Evolutionary conservation across 176 grass and related monocot genomes (phyloP), one percentile per base, ranked within the genome.

Genomic region (Bolboschoenus planiculmis): DNA sequence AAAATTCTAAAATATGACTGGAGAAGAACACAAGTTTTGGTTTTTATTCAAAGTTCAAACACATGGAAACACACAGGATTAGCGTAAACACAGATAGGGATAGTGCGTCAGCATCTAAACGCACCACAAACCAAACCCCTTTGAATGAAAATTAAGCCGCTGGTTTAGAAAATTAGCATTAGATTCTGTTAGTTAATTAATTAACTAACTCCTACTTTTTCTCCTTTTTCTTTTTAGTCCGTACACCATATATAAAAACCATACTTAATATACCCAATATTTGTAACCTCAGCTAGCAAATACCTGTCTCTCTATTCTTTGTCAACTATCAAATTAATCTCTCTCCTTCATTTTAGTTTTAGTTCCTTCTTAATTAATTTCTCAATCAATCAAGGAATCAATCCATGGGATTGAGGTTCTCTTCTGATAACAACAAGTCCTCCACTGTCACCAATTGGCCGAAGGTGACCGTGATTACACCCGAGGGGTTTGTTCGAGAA

Each of bases 401-500:
- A 20, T 44, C 36, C 37, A 44, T 92, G 87, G 90, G 90, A 35
- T 70, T 55, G 31, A 90, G 55, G 82, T 21, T 92, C 72, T 92
- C 90, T 48, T 83, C 37, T 86, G 70, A 18, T 53, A 16, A 53
- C 29, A 29, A 34, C 26, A 48, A 20, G 16, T 15, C 7, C n/a
- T 24, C 40, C 9, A 84, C 63, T 2, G 24, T 1, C 21, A 40
- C 76, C 20, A 16, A 44, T 14, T 34, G 11, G 83, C 53, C 79
- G 83, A 59, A 81, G 4, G 79, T 78, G 40, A 87, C 62, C 21
- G 53, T 94, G 51, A 78, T 94, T 56, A 29, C 80, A n/a, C 56
- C 24, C 18, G 87, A 91, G 58, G 89, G 92, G 34, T 87, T 89
- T 4, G 79, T 91, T 2, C 74, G 79, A 64, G 89, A 91, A 82